Percentiles rank a stretch among this genome's conserved stretches.
These are phyloP conservation scores for Desmodesmus armatus DNA, from an alignment of 139 green algal species.

Conservation along the genomic window DNA sequence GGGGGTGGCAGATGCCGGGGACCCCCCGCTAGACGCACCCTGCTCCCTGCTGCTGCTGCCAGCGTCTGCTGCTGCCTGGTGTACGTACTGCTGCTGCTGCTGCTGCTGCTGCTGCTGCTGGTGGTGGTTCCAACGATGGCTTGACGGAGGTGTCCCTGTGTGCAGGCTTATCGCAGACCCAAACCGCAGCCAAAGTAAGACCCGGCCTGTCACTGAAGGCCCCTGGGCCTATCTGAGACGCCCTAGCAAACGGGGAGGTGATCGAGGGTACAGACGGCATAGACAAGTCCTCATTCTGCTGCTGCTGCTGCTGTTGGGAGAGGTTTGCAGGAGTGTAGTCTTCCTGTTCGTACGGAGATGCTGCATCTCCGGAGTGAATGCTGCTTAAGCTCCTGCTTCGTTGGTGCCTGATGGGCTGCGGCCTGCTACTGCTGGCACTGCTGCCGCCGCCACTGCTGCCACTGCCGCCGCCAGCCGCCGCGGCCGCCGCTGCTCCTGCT, in stretches of 20 bases:
- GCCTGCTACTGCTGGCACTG: neutral
- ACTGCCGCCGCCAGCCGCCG: neutral
- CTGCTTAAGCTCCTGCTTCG: slow-evolving; percentile 26
- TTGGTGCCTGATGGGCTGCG: neutral
- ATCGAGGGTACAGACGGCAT: too few species aligned
- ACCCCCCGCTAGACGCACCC: too few species aligned
- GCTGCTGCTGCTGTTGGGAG: slow-evolving; percentile 16
- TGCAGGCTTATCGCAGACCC: too few species aligned
- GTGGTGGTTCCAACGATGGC: neutral
- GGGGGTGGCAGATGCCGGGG: too few species aligned
- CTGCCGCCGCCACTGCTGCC: neutral
- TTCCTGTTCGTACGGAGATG: too few species aligned
- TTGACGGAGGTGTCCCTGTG: neutral
- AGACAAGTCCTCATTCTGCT: neutral
- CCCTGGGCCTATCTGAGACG: too few species aligned
- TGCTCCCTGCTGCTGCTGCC: slow-evolving; percentile 6
- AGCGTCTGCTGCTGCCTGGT: neutral
- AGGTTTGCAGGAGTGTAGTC: neutral
- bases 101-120: neutral
- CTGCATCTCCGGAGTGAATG: neutral
- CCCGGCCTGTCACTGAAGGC: too few species aligned
- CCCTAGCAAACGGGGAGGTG: too few species aligned
- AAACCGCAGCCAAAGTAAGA: too few species aligned
- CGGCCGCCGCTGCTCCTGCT: neutral
- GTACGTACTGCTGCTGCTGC: neutral